Evolutionary conservation across 2,329 filamentous ascomycete species (phyloP).

Genomic region (Alternaria postmessia): DNA sequence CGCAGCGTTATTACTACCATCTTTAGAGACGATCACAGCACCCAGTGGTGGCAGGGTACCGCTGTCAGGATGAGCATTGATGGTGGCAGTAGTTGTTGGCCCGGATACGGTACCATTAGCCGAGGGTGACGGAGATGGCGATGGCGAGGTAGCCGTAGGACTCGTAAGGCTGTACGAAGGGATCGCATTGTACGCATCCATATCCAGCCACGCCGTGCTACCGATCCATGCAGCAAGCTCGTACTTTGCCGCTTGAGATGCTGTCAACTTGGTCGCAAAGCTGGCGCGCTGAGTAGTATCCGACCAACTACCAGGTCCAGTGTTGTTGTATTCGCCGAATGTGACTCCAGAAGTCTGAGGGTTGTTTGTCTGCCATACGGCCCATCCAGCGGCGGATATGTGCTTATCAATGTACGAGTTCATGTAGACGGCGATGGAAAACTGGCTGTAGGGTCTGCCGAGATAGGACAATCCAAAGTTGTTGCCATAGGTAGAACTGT

Average conservation of each 20-base stretch:
- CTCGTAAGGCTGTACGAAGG: slow-evolving; percentile 36
- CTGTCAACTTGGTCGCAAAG: slow-evolving; percentile 50
- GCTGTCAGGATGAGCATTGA: slow-evolving; percentile 51
- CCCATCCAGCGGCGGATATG: slow-evolving; percentile 46
- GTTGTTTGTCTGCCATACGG: slow-evolving; percentile 42
- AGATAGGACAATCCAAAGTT: slow-evolving; percentile 51
- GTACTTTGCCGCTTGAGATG: slow-evolving; percentile 47
- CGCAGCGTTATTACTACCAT: slow-evolving; percentile 39
- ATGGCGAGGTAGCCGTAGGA: slow-evolving; percentile 7
- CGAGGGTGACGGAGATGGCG: slow-evolving; percentile 19
- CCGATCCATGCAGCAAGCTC: slow-evolving; percentile 51
- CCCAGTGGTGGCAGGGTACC: slow-evolving; percentile 53
- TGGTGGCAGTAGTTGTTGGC: slow-evolving; percentile 39
- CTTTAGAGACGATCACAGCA: slow-evolving; percentile 54
- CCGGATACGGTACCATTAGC: slow-evolving; percentile 19
- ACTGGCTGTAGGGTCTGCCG: slow-evolving; percentile 56
- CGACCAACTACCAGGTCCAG: slow-evolving; percentile 44
- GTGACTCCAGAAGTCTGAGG: slow-evolving; percentile 48
- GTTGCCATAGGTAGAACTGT: slow-evolving; percentile 44
- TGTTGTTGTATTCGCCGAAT: slow-evolving; percentile 48
- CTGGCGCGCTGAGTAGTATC: slow-evolving; percentile 40
- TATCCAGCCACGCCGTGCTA: slow-evolving; percentile 55
- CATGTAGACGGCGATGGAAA: slow-evolving; percentile 46
- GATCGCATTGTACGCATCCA: slow-evolving; percentile 50
- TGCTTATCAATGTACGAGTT: slow-evolving; percentile 49